Conservation (phyloP, 108 stramenopile species). For the Skeletonema marinoi region DNA sequence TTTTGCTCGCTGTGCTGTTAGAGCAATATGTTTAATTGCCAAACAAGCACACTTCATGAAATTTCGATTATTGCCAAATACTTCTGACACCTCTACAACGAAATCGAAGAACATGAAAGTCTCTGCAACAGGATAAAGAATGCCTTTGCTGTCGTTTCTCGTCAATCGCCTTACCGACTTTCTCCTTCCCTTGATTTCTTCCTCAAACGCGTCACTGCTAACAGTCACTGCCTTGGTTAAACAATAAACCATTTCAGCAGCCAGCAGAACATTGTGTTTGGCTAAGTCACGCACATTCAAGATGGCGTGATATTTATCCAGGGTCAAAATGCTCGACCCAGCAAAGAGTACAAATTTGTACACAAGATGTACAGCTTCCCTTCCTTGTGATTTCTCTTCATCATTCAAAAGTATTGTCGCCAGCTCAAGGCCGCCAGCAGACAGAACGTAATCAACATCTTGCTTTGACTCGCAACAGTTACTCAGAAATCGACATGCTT, state of each 20-base stretch:
- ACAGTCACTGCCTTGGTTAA: neutral
- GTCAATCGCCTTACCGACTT: neutral
- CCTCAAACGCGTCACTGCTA: neutral
- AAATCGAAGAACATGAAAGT: neutral
- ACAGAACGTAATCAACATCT: slow-evolving; percentile 5
- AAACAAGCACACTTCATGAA: slow-evolving; percentile 12
- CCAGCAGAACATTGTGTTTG: neutral
- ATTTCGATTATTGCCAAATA: neutral
- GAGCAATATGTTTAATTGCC: neutral
- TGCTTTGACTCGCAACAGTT: slow-evolving; percentile 15
- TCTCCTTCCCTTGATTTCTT: neutral
- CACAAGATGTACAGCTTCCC: neutral
- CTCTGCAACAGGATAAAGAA: neutral
- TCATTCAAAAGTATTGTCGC: neutral
- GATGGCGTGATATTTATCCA: neutral
- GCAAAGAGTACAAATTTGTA: slow-evolving; percentile 9
- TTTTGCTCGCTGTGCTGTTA: neutral
- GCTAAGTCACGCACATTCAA: neutral
- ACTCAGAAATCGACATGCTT: slow-evolving; percentile 5
- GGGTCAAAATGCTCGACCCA: neutral
- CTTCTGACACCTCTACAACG: neutral
- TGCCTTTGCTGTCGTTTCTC: neutral
- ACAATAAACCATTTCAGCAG: slow-evolving; percentile 14
- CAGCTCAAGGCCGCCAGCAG: neutral
- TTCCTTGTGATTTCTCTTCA: neutral